Evolutionary conservation across 2,329 filamentous ascomycete genomes (phyloP), one percentile per base, ranked within the genome.

Genomic region (Pseudogymnoascus sp.): DNA sequence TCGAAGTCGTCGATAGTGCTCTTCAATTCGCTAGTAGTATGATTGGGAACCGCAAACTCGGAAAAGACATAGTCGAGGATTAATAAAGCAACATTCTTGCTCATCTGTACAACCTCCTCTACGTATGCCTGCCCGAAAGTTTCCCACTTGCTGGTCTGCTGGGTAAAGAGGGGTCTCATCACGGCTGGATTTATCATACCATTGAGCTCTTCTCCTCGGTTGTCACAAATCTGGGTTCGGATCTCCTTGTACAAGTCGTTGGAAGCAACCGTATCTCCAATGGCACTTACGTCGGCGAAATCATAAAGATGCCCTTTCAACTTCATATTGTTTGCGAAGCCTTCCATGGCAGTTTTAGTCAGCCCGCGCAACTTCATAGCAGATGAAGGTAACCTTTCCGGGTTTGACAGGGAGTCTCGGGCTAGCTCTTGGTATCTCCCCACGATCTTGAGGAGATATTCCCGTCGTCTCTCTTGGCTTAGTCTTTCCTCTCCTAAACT

Each of bases 111-210:
- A 1, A 76, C 66, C 1, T 16, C 35, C 0, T 63, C 1, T 0
- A 77, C 65, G 28, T 77, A 72, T 0, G 50, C 2, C 3, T 65
- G 35, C 0, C 72, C 69, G 1, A 76, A 66, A 0, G 8, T 25
- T 0, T 66, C 44, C 75, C 75, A 77, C n/a, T 71, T 70, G 3
- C 64, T 53, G 0, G 74, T 73, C 53, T 76, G 75, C 23, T 66
- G 65, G 21, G 64, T 66, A 50, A 73, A 75, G 4, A 77, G 68
- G 0, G 66, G 66, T 1, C 66, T 67, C 16, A 75, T 69, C 0
- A 75, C 68, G 0, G 70, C 67, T 0, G 74, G 73, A 53, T 76
- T 74, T 11, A 73, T 44, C 6, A 76, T 65, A 0, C 74, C 74
- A 0, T 71, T 69, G 0, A 77, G 72, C 6, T 74, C 70, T 12